Evolutionary conservation across 2,329 filamentous ascomycete species (phyloP).

Genomic region (Paraphaeosphaeria sporulosa): DNA sequence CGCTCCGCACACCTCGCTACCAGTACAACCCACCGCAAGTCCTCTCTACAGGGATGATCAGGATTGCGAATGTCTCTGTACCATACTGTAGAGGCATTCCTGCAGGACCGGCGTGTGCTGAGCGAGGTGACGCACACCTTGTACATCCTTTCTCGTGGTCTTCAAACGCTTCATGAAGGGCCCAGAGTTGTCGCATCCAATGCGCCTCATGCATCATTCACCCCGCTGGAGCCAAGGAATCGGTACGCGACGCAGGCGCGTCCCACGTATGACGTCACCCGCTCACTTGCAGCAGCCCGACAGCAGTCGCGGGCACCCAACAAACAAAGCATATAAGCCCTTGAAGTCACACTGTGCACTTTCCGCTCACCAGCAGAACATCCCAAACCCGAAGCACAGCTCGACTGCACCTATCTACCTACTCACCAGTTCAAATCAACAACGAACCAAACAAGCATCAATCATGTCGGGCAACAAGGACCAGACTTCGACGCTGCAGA

Average conservation of each 20-base stretch:
- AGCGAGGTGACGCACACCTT: too few species aligned
- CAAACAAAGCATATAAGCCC: conserved; percentile 18
- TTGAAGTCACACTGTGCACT: neutral
- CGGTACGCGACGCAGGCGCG: neutral
- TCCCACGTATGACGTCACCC: conserved; percentile 12
- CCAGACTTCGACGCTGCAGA: conserved; percentile 78
- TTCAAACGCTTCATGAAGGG: neutral
- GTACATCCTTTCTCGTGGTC: neutral
- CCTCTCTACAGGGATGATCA: too few species aligned
- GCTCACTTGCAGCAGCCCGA: conserved; percentile 1
- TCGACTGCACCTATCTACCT: conserved; percentile 6
- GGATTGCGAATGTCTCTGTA: too few species aligned
- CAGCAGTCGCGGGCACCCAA: neutral
- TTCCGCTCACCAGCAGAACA: neutral
- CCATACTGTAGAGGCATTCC: too few species aligned
- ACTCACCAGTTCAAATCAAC: conserved; percentile 5
- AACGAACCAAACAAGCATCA: conserved; percentile 21
- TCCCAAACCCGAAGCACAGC: neutral
- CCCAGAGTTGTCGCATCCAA: conserved; percentile 3
- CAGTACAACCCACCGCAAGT: too few species aligned
- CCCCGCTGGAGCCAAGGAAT: neutral
- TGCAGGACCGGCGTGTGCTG: too few species aligned
- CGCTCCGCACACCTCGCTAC: too few species aligned
- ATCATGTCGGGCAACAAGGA: conserved; percentile 59
- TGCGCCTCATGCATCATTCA: conserved; percentile 16